Base-by-base conservation (phyloP, 768 basidiomycete genomes). In the Tremella mesenterica region DNA sequence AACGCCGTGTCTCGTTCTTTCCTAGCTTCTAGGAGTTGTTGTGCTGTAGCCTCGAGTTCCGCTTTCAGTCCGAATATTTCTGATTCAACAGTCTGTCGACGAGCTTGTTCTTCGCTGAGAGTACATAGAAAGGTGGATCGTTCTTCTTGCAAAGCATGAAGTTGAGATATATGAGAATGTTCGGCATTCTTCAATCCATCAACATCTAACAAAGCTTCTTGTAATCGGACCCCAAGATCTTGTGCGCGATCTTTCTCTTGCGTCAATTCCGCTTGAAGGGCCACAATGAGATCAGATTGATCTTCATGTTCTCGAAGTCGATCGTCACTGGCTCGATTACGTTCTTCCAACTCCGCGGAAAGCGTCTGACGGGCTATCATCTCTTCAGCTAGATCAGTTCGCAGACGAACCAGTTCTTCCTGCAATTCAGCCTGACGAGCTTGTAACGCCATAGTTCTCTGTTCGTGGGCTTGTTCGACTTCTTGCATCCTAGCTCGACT, bases 1-100 rank as follows among this genome's bases (percentile, higher is more conserved):
- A 89, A 74, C 14, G 88, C 75, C 20, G 83, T 76, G 52, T 93
- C 89, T 73, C 88, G 88, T 74, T 95, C 89, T 57, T 72, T 73
- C 36, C 81, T 78, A 2, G 85, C 83, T 54, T 85, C 80, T 57
- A 77, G 79, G 45, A 90, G 73, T 38, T 85, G 83, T 47, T 76
- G 76, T 53, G 83, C 79, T 26, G 86, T 82, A 6, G 84, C 80
- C 13, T 82, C 81, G 58, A 85, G 82, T 74, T 91, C 90, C 18
- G 78, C 70, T 27, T 84, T 77, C 16, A 86, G 82, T 1, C 77
- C 80, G 54, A 80, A 78, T 44, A 91, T 83, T 66, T 91, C 85
- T 13, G 77, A 75, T 69, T 89, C 84, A 44, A 91, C 67, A 65
- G 88, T 80, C 57, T 85, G 85, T 13, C 85, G 84, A 9, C 84